Evolutionary conservation across 2,329 filamentous ascomycete species (phyloP), one percentile per base, ranked within the genome.

Genomic region (Aureobasidium sp.): DNA sequence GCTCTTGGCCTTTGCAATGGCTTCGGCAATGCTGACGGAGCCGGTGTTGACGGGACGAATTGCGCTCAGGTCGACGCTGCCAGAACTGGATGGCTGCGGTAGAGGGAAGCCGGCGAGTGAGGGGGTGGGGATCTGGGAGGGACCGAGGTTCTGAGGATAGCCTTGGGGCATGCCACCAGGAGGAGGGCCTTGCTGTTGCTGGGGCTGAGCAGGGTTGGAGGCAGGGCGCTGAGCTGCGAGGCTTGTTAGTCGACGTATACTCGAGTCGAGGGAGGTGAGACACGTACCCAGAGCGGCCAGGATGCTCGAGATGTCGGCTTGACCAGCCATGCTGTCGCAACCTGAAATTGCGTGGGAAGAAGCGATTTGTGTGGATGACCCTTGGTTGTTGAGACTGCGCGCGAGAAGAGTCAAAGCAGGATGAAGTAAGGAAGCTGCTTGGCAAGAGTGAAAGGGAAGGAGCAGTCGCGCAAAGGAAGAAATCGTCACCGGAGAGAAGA

Each of bases 1-100:
- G 45, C 87, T 88, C 72, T 89, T 89, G 51, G 90, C 91, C 73
- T 91, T 90, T 42, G 91, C 89, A 68, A 96, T 87, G 53, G 90
- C 89, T 73, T 95, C 90, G 63, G 88, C 84, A 66, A 96, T 87
- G 74, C 87, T 93, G 68, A 95, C 87, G 22, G 88, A 90, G 63
- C 91, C 91, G 34, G 89, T 89, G 72, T 83, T 90, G 61, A 88
- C 83, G 5, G 91, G 90, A 69, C 89, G 88, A 71, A 94, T 90
- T 61, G 84, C 82, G 75, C 87, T 92, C 58, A 96, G 76, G 71
- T 96, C 90, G 65, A 95, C 80, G 68, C 84, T 91, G 56, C 90
- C 90, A 63, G 88, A 89, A 62, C 82, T 82, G 6, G 87, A 84
- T 2, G 89, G 89, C 67, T 86, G 86, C 3, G 88, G 88, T 34